A percentile compares a stretch with the other conserved stretches of the same genome.
These are phyloP conservation scores for Penstemon davidsonii DNA, from an alignment of 257 asterid genomes.

Conservation along the genomic window DNA sequence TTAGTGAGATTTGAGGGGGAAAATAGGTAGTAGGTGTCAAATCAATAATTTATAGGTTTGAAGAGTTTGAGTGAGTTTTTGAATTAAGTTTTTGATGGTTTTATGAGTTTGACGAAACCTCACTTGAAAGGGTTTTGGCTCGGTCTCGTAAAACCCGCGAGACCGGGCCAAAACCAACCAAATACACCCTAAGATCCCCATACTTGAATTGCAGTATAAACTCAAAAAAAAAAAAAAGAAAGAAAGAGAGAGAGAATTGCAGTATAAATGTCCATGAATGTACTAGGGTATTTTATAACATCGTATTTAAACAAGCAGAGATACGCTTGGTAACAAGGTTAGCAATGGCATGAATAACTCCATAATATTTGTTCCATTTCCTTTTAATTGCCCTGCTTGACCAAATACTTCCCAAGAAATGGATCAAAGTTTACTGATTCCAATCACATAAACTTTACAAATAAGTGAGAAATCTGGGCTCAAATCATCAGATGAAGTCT, in stretches of 20 bases:
- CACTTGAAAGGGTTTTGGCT: no score
- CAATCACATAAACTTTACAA: constrained; percentile 11
- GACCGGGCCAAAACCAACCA: no score
- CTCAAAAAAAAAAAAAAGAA: no score
- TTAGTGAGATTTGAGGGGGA: no score
- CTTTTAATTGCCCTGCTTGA: constrained; percentile 7
- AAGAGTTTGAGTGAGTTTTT: no score
- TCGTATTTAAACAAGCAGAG: constrained; percentile 12
- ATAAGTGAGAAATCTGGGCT: constrained; percentile 1
- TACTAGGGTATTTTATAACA: constrained; percentile 8
- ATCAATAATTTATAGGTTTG: no score
- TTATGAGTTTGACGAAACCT: no score
- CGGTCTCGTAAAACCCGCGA: no score
- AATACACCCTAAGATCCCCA: no score
- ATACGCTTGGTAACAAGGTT: neutral
- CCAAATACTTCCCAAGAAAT: neutral
- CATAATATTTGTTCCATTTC: neutral
- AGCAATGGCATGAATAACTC: constrained; percentile 5
- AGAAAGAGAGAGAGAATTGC: neutral
- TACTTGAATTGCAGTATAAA: no score
- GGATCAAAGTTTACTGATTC: neutral
- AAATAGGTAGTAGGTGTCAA: no score
- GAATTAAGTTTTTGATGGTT: no score
- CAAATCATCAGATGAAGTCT: constrained; percentile 12
- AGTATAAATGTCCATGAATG: constrained; percentile 1